Base-by-base conservation (phyloP, 768 basidiomycete species). In the Solioccasus polychromus region DNA sequence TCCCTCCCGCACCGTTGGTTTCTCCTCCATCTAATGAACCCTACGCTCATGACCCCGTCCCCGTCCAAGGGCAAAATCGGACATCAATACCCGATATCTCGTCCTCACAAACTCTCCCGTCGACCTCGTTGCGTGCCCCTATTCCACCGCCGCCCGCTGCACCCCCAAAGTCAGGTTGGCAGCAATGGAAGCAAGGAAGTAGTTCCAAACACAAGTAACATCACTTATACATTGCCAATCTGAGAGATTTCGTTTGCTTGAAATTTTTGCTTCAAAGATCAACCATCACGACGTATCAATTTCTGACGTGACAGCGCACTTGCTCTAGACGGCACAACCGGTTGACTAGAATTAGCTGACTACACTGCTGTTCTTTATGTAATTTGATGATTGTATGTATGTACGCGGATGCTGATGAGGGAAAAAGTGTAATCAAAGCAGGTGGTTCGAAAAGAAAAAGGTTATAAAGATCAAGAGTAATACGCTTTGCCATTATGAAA, bases 321-420 rank as follows among this genome's bases (percentile, higher is more conserved):
- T 60, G 51, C 47, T 45, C 44, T 48, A 43, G 50, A 40, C 41
- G 18, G 44, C 54, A 59, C 48, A 31, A 48, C 47, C 42, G 50
- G 44, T 51, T 57, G 56, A 61, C 61, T 61, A 61, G 62, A 58
- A 68, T 62, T 67, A 67, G 73, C 71, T 77, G 74, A 70, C 68
- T 79, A 78, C 77, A 78, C 59, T 68, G 69, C 60, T 64, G 61
- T 60, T 67, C 68, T 68, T 64, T 59, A n/a, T n/a, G n/a, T n/a
- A 66, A 63, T 66, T 66, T 59, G 67, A 62, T 72, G 67, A 57
- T 63, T 68, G 65, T 65, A 65, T 69, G 66, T 67, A 62, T 66
- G 67, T 58, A 69, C 65, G 64, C 40, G 46, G 60, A 60, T 63
- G 67, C 54, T 61, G 60, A 56, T 61, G 50, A 28, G 53, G 57